Evolutionary conservation across 75 land plant genomes (phyloP).

Genomic region (Gnetum montanum): DNA sequence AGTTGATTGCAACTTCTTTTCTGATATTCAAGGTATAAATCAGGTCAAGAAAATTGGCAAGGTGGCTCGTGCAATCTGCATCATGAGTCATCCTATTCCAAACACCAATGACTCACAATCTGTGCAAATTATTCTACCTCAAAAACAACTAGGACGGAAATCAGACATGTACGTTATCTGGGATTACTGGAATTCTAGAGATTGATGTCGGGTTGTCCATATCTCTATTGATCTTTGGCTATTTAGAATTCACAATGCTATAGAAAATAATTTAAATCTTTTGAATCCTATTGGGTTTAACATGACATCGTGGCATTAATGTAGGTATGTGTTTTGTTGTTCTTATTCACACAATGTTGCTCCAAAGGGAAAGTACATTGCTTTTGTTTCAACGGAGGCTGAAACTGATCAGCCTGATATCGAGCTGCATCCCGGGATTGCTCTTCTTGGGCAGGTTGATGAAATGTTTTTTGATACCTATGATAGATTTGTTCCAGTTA

Average conservation of each 20-base stretch:
- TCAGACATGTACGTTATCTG: slow-evolving; percentile 45
- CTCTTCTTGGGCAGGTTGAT: slow-evolving; percentile 52
- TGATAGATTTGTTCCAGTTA: slow-evolving; percentile 52
- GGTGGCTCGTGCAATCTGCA: slow-evolving; percentile 80
- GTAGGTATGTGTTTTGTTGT: slow-evolving; percentile 67
- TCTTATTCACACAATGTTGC: slow-evolving; percentile 64
- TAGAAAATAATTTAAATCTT: no score
- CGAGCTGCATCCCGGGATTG: slow-evolving; percentile 47
- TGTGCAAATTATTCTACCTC: slow-evolving; percentile 59
- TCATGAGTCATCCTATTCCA: slow-evolving; percentile 82
- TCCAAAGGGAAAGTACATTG: slow-evolving; percentile 62
- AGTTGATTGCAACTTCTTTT: no score
- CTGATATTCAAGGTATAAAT: slow-evolving; percentile 62
- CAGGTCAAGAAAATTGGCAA: slow-evolving; percentile 77
- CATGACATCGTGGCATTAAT: no score
- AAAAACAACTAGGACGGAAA: slow-evolving; percentile 55
- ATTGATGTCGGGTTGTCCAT: no score
- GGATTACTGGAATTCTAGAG: neutral
- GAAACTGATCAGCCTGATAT: slow-evolving; percentile 44
- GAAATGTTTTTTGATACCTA: slow-evolving; percentile 51
- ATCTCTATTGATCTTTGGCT: neutral
- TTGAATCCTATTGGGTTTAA: no score
- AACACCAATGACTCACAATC: slow-evolving; percentile 51
- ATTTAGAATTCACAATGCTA: neutral
- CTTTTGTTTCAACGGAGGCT: slow-evolving; percentile 57